Evolutionary conservation across 352 stramenopile species (phyloP).

Genomic region (Phytophthora syringae): DNA sequence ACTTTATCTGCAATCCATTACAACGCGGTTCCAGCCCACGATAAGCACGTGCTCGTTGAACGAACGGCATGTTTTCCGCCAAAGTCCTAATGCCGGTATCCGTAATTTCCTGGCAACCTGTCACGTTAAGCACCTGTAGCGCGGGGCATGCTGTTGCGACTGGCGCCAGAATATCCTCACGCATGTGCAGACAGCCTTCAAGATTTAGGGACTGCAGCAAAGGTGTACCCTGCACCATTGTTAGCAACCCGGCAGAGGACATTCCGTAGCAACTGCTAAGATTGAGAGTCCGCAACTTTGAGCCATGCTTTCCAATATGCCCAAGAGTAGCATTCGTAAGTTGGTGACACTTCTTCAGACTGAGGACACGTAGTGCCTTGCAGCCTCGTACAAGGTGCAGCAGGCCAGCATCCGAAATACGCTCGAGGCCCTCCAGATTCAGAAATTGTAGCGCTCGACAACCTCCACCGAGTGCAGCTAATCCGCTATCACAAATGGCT

Average conservation of each 20-base stretch:
- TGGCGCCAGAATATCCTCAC: slow-evolving; percentile 70
- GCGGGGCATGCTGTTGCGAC: slow-evolving; percentile 59
- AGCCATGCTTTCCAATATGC: slow-evolving; percentile 55
- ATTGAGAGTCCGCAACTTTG: slow-evolving; percentile 64
- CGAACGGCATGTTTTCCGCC: slow-evolving; percentile 72
- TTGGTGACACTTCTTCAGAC: slow-evolving; percentile 66
- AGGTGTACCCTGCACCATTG: slow-evolving; percentile 56
- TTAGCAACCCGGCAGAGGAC: slow-evolving; percentile 57
- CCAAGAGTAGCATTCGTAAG: slow-evolving; percentile 56
- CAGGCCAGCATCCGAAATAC: slow-evolving; percentile 58
- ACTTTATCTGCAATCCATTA: slow-evolving; percentile 67
- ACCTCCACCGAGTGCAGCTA: slow-evolving; percentile 52
- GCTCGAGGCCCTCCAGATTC: slow-evolving; percentile 73
- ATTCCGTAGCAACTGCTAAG: slow-evolving; percentile 66
- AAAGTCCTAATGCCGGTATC: slow-evolving; percentile 75
- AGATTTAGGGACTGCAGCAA: slow-evolving; percentile 72
- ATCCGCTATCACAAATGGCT: slow-evolving; percentile 63
- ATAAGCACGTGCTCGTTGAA: slow-evolving; percentile 57
- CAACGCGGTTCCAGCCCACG: slow-evolving; percentile 63
- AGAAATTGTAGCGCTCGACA: slow-evolving; percentile 74
- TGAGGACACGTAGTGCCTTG: slow-evolving; percentile 61
- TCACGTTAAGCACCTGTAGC: slow-evolving; percentile 74
- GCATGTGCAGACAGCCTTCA: slow-evolving; percentile 71
- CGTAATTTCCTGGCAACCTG: slow-evolving; percentile 81
- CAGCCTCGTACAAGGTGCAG: slow-evolving; percentile 57